Evolutionary conservation across 2,329 filamentous ascomycete species (phyloP), one percentile per base, ranked within the genome.

Genomic region (Epichloe hybrida): DNA sequence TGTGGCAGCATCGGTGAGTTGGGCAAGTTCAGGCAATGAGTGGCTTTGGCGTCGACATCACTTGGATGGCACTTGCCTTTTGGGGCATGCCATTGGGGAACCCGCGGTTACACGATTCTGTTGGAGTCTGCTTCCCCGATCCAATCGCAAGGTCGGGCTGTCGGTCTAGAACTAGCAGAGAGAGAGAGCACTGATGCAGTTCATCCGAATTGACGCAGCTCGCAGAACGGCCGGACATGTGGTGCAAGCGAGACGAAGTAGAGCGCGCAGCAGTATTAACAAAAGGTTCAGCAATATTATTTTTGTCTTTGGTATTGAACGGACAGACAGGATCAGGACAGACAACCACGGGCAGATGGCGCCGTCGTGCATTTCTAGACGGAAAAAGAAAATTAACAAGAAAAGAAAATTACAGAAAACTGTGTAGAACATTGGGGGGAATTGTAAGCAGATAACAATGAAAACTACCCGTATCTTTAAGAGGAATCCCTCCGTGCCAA

Each of bases 311-410:
- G 31, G 23, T 37, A 50, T 47, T 46, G 36, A 36, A 40, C 46
- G 15, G 36, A 47, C 36, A 39, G 21, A 39, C 46, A 47, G 36
- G 9, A 17, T 47, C 45, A 50, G 37, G 27, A 47, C 12, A 36
- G 17, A 42, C 43, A n/a, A 43, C 37, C 42, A 31, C 42, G n/a
- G 49, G 31, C 44, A 36, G 20, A 40, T 27, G 17, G 36, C 37
- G n/a, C 34, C 20, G 43, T 42, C 35, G 40, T 45, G 49, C 17
- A 35, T 41, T 50, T 50, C 49, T 50, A 50, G 17, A 46, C 42
- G 21, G 12, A 17, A 31, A 7, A n/a, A 35, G 13, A 40, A 31
- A 43, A 49, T 43, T 9, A 5, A 49, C 34, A 36, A 27, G 20
- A 31, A 38, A 38, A 39, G 21, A 49, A 34, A 46, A 38, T 40